A percentile compares a stretch with the other conserved stretches of the same genome.
These are phyloP conservation scores for Tricholoma sp. DNA, from an alignment of 768 basidiomycete genomes.

Conservation along the genomic window DNA sequence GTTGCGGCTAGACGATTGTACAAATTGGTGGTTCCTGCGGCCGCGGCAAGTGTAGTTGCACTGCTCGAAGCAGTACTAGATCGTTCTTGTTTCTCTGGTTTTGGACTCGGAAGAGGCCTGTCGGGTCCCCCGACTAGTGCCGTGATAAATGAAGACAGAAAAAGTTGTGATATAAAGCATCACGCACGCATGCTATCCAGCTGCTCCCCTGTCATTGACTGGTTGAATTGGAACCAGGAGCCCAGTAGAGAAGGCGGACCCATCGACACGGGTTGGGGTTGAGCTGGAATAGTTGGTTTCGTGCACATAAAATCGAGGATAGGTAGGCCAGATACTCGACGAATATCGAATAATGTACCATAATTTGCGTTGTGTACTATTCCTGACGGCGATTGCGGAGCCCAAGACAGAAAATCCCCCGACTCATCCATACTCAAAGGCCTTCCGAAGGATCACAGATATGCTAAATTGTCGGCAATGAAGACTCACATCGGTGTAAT, in stretches of 20 bases:
- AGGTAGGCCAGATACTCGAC: conserved; percentile 46
- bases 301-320: conserved; percentile 45
- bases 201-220: conserved; percentile 51
- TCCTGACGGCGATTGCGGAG: conserved; percentile 26
- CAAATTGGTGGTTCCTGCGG: conserved; percentile 26
- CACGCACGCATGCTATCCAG: conserved; percentile 54
- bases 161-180: neutral
- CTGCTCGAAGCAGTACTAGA: conserved; percentile 1
- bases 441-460: conserved; percentile 4
- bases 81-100: conserved; percentile 16
- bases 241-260: conserved; percentile 49
- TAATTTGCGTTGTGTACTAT: conserved; percentile 37
- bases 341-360: conserved; percentile 55
- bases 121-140: conserved; percentile 62
- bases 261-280: conserved; percentile 58
- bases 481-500: conserved; percentile 28
- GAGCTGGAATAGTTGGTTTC: conserved; percentile 40
- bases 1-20: conserved; percentile 49
- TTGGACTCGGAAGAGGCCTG: conserved; percentile 44
- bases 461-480: neutral
- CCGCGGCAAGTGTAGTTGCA: conserved; percentile 11
- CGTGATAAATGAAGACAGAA: neutral
- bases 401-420: conserved; percentile 52
- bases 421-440: conserved; percentile 18
- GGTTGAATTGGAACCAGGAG: conserved; percentile 50